These are phyloP conservation scores for Rubia yunnanensis DNA, from an alignment of 257 asterid genomes.

Conservation along the genomic window DNA sequence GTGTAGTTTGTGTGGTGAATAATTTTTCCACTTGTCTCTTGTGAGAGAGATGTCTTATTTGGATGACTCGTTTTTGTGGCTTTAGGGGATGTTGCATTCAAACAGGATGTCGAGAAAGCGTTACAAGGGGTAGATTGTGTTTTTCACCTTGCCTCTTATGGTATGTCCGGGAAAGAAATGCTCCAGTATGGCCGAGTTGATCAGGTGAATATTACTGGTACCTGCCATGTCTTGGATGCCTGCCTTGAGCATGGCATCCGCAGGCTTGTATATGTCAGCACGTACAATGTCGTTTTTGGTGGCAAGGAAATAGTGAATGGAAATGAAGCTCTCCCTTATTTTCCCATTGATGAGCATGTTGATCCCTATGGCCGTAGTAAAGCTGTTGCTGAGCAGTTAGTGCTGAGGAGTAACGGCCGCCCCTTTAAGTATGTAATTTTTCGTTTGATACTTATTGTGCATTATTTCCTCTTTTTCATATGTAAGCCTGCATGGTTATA, in stretches of 20 bases:
- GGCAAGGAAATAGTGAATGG: constrained; percentile 83
- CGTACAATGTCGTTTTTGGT: constrained; percentile 78
- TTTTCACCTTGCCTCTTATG: constrained; percentile 94
- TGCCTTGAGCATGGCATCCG: constrained; percentile 59
- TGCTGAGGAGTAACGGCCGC: constrained; percentile 70
- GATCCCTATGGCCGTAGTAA: constrained; percentile 91
- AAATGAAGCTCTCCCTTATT: constrained; percentile 72
- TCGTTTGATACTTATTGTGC: neutral
- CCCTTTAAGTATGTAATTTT: constrained; percentile 53
- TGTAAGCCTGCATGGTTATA: neutral
- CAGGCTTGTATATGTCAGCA: constrained; percentile 87
- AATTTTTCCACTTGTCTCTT: neutral
- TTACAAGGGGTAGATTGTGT: constrained; percentile 70
- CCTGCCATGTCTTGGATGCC: constrained; percentile 73
- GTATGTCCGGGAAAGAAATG: constrained; percentile 98
- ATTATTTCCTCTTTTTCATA: neutral
- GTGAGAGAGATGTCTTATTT: neutral
- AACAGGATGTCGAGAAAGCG: constrained; percentile 61
- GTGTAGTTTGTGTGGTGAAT: neutral
- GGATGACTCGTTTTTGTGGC: neutral
- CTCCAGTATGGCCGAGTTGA: constrained; percentile 78
- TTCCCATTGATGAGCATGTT: constrained; percentile 74
- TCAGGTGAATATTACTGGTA: constrained; percentile 72
- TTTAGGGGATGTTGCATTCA: constrained; percentile 62
- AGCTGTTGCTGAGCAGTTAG: constrained; percentile 85